Evolutionary conservation across 73 alveolate genomes (phyloP).

Genomic region (Breviolum minutum): DNA sequence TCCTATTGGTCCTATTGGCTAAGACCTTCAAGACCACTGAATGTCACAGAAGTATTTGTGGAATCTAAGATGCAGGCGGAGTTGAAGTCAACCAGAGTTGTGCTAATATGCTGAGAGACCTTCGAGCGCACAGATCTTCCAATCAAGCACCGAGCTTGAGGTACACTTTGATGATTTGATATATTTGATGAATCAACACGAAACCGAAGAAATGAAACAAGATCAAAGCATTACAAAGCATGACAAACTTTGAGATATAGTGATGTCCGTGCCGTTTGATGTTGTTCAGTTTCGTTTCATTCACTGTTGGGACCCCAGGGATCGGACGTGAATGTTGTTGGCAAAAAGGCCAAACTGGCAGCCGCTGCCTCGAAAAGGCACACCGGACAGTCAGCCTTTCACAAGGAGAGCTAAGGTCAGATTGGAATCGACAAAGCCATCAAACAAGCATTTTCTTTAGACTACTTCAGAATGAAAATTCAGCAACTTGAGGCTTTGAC

Average conservation of each 20-base stretch:
- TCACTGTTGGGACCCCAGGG: background rate
- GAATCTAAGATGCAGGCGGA: background rate
- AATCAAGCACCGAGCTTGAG: too few relatives aligned
- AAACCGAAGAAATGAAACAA: too few relatives aligned
- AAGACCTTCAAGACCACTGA: background rate
- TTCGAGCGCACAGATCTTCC: background rate
- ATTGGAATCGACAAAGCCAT: background rate
- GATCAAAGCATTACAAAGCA: too few relatives aligned
- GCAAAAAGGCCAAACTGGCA: constrained; percentile 45
- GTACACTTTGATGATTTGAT: too few relatives aligned
- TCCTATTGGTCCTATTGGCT: background rate
- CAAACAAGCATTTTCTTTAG: background rate
- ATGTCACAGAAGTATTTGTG: background rate
- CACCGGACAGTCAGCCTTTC: background rate
- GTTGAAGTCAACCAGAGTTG: constrained; percentile 82
- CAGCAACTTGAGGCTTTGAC: background rate
- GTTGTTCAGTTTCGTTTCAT: too few relatives aligned
- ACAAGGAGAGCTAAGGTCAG: background rate
- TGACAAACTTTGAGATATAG: too few relatives aligned
- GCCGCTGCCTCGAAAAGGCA: constrained; percentile 13
- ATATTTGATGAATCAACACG: too few relatives aligned
- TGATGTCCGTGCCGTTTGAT: too few relatives aligned
- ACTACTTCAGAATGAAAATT: background rate
- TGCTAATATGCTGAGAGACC: constrained; percentile 56
- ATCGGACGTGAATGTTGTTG: constrained; percentile 1